Conservation (phyloP, 306 rosid species). For the Clitoria ternatea region DNA sequence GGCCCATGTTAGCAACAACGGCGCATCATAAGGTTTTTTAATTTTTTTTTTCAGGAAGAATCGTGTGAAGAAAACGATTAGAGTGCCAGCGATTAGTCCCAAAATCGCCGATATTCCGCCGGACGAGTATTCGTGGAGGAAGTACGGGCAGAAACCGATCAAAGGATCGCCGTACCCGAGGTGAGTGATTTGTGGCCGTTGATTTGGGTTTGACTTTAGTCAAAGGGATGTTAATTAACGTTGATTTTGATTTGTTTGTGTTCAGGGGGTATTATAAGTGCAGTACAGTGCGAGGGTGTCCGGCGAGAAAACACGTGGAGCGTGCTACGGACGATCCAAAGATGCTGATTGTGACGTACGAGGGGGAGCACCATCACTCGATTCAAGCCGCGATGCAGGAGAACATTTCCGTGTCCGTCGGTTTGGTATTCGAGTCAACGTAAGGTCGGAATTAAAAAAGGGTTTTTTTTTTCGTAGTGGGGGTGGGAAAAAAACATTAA, state of each 20-base stretch:
- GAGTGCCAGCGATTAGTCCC: constrained; percentile 81
- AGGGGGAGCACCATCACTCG: constrained; percentile 78
- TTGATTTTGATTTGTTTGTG: neutral
- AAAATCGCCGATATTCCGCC: constrained; percentile 88
- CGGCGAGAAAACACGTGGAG: constrained; percentile 96
- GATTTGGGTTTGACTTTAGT: neutral
- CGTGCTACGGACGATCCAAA: constrained; percentile 68
- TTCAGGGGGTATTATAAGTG: constrained; percentile 83
- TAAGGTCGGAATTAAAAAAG: neutral
- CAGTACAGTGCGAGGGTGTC: constrained; percentile 73
- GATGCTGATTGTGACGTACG: constrained; percentile 87
- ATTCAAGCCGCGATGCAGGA: constrained; percentile 43
- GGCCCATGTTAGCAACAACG: neutral
- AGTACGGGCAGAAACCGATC: constrained; percentile 94
- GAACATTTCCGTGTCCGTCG: constrained; percentile 34
- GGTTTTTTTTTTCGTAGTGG: neutral
- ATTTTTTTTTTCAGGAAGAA: constrained; percentile 49
- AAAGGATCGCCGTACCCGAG: constrained; percentile 89
- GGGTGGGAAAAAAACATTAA: neutral
- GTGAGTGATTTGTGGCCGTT: constrained; percentile 32
- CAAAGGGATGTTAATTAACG: neutral
- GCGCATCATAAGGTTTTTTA: neutral
- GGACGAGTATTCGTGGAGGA: constrained; percentile 91
- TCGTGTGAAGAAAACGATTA: constrained; percentile 64
- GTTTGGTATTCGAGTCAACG: constrained; percentile 55